Conservation (phyloP, 768 basidiomycete genomes). For the Panus rudis region DNA sequence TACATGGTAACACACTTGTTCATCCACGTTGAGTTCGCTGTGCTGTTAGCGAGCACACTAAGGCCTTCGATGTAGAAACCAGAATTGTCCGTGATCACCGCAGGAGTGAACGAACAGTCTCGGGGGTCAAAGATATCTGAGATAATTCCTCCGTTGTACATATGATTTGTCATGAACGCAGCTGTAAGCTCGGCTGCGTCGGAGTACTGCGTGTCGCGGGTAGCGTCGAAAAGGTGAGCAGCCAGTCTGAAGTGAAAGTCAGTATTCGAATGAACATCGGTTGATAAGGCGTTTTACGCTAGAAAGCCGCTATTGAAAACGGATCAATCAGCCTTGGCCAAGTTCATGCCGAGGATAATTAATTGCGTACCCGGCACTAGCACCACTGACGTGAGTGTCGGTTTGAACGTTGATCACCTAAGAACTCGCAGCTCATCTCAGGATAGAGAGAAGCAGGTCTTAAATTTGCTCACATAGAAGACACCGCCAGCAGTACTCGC, state of each 20-base stretch:
- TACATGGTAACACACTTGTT: background rate
- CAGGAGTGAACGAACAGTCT: background rate
- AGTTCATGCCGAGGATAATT: no score
- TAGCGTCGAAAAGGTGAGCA: constrained; percentile 1
- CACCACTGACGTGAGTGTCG: no score
- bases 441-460: no score
- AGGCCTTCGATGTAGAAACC: constrained; percentile 1
- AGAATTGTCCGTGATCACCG: background rate
- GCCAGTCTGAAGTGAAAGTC: constrained; percentile 2
- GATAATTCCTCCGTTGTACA: background rate
- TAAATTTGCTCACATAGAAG: no score
- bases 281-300: no score
- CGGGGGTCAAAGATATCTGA: background rate
- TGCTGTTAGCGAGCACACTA: background rate
- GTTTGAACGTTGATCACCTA: no score
- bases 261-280: no score
- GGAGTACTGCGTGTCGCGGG: background rate
- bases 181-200: background rate
- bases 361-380: no score
- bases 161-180: background rate
- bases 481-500: no score
- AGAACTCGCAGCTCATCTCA: no score
- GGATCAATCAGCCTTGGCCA: no score
- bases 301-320: no score
- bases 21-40: background rate